A percentile compares a stretch with the other conserved stretches of the same genome.
Conservation (phyloP, 2,329 filamentous ascomycete genomes). For the Rhytidhysteron rufulum region DNA sequence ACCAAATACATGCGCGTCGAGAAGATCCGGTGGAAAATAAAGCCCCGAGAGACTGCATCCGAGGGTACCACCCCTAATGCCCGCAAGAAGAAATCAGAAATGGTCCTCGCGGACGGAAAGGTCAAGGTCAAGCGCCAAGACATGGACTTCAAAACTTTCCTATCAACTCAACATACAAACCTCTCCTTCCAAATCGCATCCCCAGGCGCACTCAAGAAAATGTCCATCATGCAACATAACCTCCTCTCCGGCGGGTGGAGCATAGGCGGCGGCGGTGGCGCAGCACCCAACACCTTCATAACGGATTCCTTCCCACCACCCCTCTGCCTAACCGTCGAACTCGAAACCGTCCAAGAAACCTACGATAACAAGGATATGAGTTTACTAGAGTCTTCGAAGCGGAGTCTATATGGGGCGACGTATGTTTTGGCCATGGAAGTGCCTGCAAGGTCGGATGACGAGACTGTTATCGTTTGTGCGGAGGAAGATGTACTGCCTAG, state of each 20-base stretch:
- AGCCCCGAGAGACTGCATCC: neutral
- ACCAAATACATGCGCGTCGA: neutral
- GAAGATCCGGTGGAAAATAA: neutral
- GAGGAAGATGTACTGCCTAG: neutral
- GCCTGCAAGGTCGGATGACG: neutral
- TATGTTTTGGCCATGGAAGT: neutral
- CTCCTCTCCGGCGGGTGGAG: neutral
- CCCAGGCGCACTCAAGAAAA: neutral
- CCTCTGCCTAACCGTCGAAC: neutral
- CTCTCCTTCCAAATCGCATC: neutral
- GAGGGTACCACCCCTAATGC: neutral
- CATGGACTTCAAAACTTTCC: neutral
- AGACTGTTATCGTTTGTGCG: neutral
- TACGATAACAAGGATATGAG: neutral
- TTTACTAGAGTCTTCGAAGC: neutral
- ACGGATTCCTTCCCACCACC: neutral
- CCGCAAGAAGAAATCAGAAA: neutral
- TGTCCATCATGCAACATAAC: neutral
- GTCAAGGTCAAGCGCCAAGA: neutral
- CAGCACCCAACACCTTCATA: neutral
- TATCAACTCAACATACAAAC: neutral
- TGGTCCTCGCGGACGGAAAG: neutral
- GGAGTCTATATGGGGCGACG: neutral
- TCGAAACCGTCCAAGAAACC: neutral
- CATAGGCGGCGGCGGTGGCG: no score